These are phyloP conservation scores for Boechera stricta DNA, from an alignment of 345 rosid genomes.

Conservation along the genomic window DNA sequence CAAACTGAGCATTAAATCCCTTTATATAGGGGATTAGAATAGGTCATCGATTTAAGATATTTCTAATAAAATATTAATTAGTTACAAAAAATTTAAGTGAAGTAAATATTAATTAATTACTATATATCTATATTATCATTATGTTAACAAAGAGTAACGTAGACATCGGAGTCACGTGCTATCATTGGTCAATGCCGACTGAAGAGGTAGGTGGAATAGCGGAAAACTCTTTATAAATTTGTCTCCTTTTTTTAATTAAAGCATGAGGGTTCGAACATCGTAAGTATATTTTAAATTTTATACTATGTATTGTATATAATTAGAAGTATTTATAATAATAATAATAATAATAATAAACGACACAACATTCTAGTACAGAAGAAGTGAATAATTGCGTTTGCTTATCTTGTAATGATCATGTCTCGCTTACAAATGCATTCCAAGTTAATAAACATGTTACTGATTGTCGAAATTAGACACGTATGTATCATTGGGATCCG, in stretches of 20 bases:
- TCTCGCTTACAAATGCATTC: conserved; percentile 28
- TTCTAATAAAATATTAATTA: too few relatives aligned
- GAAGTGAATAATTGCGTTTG: conserved; percentile 16
- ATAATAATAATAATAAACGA: background rate
- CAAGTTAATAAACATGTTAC: conserved; percentile 8
- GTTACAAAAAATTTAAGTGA: too few relatives aligned
- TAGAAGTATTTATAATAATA: background rate
- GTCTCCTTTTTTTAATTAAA: background rate
- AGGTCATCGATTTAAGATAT: too few relatives aligned
- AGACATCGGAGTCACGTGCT: conserved; percentile 29
- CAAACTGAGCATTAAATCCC: too few relatives aligned
- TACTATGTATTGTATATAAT: conserved; percentile 13
- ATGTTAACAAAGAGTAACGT: conserved; percentile 12
- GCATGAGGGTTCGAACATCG: background rate
- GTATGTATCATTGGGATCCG: conserved; percentile 32
- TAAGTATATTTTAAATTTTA: background rate
- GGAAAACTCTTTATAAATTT: background rate
- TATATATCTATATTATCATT: background rate
- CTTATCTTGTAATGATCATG: conserved; percentile 31
- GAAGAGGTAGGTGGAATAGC: background rate
- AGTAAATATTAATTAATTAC: too few relatives aligned
- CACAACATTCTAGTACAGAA: conserved; percentile 13
- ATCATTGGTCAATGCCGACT: conserved; percentile 31
- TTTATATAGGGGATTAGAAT: too few relatives aligned
- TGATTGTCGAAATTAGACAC: conserved; percentile 21